Percentiles rank a stretch among this genome's conserved stretches.
Evolutionary conservation across 768 basidiomycete genomes (phyloP).

Genomic region (Rhizopogon salebrosus): DNA sequence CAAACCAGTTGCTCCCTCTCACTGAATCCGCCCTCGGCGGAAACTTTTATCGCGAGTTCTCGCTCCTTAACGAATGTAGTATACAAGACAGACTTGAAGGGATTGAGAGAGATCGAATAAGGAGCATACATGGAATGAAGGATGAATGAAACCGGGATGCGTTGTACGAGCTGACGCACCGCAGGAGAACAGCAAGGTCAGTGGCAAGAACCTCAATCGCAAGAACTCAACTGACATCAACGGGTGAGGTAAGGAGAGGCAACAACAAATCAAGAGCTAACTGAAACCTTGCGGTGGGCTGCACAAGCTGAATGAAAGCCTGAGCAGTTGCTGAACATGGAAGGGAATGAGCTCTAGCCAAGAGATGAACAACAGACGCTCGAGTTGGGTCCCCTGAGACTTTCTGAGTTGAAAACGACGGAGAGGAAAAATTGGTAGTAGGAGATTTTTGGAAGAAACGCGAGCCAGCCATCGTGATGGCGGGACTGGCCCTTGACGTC

Average conservation of each 20-base stretch:
- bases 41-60: slow-evolving; percentile 48
- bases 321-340: slow-evolving; percentile 76
- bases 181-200: slow-evolving; percentile 8
- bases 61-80: slow-evolving; percentile 66
- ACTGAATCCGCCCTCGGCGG: slow-evolving; percentile 43
- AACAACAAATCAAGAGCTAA: slow-evolving; percentile 79
- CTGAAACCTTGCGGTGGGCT: slow-evolving; percentile 74
- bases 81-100: slow-evolving; percentile 71
- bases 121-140: slow-evolving; percentile 77
- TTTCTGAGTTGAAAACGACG: slow-evolving; percentile 25
- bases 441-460: slow-evolving; percentile 27
- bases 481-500: slow-evolving; percentile 25
- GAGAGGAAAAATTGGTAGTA: slow-evolving; percentile 29
- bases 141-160: slow-evolving; percentile 76
- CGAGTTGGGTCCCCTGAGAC: slow-evolving; percentile 40
- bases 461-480: slow-evolving; percentile 23
- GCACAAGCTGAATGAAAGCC: slow-evolving; percentile 71
- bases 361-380: slow-evolving; percentile 63
- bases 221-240: slow-evolving; percentile 43
- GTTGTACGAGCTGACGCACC: slow-evolving; percentile 52
- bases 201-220: slow-evolving; percentile 8
- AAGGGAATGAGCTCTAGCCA: slow-evolving; percentile 59
- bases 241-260: slow-evolving; percentile 56
- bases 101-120: slow-evolving; percentile 74
- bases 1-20: slow-evolving; percentile 76